These are phyloP conservation scores for Cardamine chenopodiifolia DNA, from an alignment of 345 rosid species.

Conservation along the genomic window DNA sequence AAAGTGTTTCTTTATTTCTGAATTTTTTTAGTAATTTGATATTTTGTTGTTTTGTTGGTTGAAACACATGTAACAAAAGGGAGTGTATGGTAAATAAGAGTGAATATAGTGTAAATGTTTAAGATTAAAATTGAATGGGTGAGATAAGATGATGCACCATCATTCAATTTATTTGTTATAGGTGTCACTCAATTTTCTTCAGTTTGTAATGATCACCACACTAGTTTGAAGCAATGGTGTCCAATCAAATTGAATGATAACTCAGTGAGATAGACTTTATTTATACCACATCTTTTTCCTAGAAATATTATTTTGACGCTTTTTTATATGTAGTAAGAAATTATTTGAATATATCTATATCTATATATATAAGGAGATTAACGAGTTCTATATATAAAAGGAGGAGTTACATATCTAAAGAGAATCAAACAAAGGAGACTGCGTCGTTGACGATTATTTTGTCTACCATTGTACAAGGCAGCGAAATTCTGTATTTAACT, in stretches of 20 bases:
- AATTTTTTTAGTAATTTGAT: conserved; percentile 1
- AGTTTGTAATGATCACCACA: conserved; percentile 14
- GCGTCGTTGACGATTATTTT: conserved; percentile 13
- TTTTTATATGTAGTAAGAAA: not conserved
- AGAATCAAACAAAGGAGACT: not conserved
- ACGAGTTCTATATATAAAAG: not conserved
- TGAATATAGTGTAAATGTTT: not conserved
- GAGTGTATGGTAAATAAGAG: not conserved
- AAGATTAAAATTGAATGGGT: not conserved
- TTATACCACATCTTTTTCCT: not conserved
- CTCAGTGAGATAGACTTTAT: not conserved
- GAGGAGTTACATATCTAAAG: not conserved
- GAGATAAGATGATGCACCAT: conserved; percentile 27
- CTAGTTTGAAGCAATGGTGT: not conserved
- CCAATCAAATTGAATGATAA: not conserved
- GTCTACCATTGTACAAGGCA: not conserved
- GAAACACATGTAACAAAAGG: conserved; percentile 8
- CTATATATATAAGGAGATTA: not conserved
- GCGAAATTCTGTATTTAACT: not conserved
- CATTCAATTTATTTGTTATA: conserved; percentile 19
- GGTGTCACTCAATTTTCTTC: conserved; percentile 16
- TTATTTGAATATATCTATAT: no score
- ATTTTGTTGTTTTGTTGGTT: conserved; percentile 3
- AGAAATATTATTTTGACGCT: not conserved
- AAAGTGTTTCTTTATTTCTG: conserved; percentile 24